phyloP scores from a whole-genome alignment of 345 rosid species.

The Clarkia xantiana region DNA sequence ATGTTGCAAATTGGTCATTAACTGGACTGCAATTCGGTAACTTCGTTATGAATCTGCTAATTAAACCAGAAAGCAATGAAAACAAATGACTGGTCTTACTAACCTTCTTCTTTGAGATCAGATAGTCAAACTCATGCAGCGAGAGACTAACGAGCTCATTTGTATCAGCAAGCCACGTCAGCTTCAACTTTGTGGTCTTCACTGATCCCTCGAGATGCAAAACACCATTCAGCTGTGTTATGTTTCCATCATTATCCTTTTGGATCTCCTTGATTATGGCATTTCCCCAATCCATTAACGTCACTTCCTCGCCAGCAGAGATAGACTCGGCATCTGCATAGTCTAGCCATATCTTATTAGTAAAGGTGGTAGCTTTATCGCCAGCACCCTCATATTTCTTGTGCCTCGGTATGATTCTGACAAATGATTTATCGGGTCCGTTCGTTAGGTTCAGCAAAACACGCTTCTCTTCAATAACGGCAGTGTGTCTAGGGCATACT shows the following conservation, averaged over 20 bases:
- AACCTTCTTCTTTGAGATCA: constrained; percentile 71
- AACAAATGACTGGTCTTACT: too few relatives aligned
- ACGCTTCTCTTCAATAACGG: constrained; percentile 52
- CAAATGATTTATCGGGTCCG: constrained; percentile 64
- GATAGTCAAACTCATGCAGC: constrained; percentile 45
- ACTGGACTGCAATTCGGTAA: too few relatives aligned
- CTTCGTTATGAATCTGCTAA: too few relatives aligned
- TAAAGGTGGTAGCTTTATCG: constrained; percentile 71
- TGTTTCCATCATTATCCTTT: constrained; percentile 45
- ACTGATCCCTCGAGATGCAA: constrained; percentile 80
- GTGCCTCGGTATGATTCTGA: constrained; percentile 66
- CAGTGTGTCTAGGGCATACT: constrained; percentile 90
- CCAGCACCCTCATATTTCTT: constrained; percentile 92
- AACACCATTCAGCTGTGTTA: constrained; percentile 43
- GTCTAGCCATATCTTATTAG: constrained; percentile 71
- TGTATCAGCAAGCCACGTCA: constrained; percentile 70
- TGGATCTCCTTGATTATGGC: constrained; percentile 56
- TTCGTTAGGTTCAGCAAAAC: constrained; percentile 43
- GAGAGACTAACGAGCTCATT: constrained; percentile 45
- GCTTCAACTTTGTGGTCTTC: constrained; percentile 79
- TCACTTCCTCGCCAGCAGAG: constrained; percentile 63
- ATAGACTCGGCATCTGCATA: constrained; percentile 57
- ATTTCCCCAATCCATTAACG: constrained; percentile 94
- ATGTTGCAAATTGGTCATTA: too few relatives aligned
- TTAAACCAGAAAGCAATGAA: too few relatives aligned